Evolutionary conservation across 1,139 yeast genomes (phyloP).

Genomic region (Geotrichum reessii): DNA sequence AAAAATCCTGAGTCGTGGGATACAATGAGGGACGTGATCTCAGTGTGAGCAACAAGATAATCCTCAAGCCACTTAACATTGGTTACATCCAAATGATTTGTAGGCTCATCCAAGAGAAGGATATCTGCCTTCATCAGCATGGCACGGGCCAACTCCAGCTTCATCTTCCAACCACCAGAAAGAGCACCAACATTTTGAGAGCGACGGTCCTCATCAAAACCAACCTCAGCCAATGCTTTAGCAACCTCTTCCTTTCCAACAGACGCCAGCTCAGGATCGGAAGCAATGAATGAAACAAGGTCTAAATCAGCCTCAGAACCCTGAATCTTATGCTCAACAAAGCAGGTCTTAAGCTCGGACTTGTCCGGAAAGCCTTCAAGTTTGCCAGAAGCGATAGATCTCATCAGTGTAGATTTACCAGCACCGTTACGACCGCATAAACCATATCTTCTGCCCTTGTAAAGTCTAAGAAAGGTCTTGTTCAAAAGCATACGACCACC

Average conservation of each 20-base stretch:
- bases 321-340: slow-evolving; percentile 94
- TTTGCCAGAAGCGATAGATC: slow-evolving; percentile 95
- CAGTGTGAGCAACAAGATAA: slow-evolving; percentile 66
- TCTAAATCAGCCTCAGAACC: slow-evolving; percentile 93
- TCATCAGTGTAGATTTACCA: slow-evolving; percentile 95
- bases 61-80: slow-evolving; percentile 94
- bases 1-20: slow-evolving; percentile 97
- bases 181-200: slow-evolving; percentile 87
- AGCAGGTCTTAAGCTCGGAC: slow-evolving; percentile 82
- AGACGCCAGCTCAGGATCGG: slow-evolving; percentile 70
- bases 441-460: slow-evolving; percentile 96
- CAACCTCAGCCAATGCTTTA: slow-evolving; percentile 72
- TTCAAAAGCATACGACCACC: slow-evolving; percentile 96
- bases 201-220: slow-evolving; percentile 86
- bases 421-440: slow-evolving; percentile 98
- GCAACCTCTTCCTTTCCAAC: slow-evolving; percentile 67
- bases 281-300: slow-evolving; percentile 80
- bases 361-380: slow-evolving; percentile 96
- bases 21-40: slow-evolving; percentile 89
- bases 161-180: slow-evolving; percentile 95
- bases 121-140: slow-evolving; percentile 98
- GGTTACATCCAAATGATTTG: slow-evolving; percentile 92
- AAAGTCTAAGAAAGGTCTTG: slow-evolving; percentile 78
- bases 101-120: slow-evolving; percentile 91
- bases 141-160: slow-evolving; percentile 94